These are phyloP conservation scores for Penicillium sp. DNA, from an alignment of 2,329 filamentous ascomycete species.

Conservation along the genomic window DNA sequence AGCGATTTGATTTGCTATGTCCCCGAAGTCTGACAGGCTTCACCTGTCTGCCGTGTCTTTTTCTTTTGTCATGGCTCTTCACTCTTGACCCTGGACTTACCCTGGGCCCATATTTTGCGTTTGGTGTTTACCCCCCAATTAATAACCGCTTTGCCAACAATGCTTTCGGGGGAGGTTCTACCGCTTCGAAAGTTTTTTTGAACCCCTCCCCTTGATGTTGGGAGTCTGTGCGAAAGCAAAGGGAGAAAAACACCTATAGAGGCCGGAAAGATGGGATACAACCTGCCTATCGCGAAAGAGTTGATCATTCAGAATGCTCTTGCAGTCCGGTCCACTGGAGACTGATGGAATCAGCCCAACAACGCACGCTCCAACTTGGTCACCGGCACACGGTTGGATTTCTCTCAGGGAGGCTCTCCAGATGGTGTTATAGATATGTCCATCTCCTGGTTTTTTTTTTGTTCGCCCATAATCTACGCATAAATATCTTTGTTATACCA, in stretches of 20 bases:
- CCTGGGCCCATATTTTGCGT: neutral
- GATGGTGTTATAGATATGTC: conserved; percentile 8
- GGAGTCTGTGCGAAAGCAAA: conserved; percentile 6
- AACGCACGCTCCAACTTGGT: conserved; percentile 22
- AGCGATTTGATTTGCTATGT: conserved; percentile 7
- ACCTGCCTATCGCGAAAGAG: neutral
- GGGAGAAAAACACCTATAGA: neutral
- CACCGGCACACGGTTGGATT: conserved; percentile 10
- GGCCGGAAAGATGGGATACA: conserved; percentile 4
- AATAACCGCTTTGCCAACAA: neutral
- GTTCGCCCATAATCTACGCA: neutral
- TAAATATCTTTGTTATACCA: neutral
- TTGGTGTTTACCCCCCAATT: neutral
- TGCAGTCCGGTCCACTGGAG: conserved; percentile 14
- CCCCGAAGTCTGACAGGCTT: conserved; percentile 17
- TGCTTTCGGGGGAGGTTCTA: neutral
- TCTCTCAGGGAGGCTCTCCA: neutral
- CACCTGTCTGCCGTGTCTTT: conserved; percentile 5
- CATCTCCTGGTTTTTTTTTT: neutral
- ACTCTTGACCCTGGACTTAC: neutral
- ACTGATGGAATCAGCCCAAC: conserved; percentile 18
- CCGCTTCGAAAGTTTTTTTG: neutral
- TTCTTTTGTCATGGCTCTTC: neutral
- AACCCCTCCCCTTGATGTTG: neutral
- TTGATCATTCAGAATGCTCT: conserved; percentile 7